Evolutionary conservation across 306 rosid genomes (phyloP).

Genomic region (Hylodesmum podocarpum): DNA sequence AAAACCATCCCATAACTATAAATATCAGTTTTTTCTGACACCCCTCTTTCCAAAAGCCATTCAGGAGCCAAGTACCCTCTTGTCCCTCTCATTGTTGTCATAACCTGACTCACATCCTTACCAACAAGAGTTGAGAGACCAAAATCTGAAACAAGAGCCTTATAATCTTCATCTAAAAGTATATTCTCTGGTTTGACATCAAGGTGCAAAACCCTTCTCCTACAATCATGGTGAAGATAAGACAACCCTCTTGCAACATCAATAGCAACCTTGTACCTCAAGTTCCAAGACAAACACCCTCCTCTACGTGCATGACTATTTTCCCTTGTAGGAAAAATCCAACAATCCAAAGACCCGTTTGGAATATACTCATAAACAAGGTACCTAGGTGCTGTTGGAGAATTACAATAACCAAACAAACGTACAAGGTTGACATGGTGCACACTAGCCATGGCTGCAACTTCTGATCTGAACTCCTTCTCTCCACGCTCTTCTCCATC

Average conservation of each 20-base stretch:
- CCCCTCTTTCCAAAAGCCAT: constrained; percentile 79
- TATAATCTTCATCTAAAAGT: constrained; percentile 65
- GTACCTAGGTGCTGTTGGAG: constrained; percentile 57
- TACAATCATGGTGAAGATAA: constrained; percentile 85
- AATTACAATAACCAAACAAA: constrained; percentile 66
- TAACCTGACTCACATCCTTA: constrained; percentile 61
- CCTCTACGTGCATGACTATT: constrained; percentile 22
- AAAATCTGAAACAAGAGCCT: constrained; percentile 67
- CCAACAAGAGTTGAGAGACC: constrained; percentile 84
- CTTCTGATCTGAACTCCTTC: constrained; percentile 79
- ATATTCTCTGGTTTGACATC: constrained; percentile 96
- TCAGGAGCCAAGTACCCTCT: constrained; percentile 94
- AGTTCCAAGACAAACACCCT: constrained; percentile 73
- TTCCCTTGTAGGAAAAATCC: constrained; percentile 66
- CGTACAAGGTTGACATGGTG: constrained; percentile 84
- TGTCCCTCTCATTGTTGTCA: constrained; percentile 81
- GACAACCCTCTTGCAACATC: constrained; percentile 79
- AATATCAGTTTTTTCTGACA: constrained; percentile 77
- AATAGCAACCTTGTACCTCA: constrained; percentile 63
- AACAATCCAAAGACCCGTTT: constrained; percentile 78
- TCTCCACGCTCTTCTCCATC: constrained; percentile 64
- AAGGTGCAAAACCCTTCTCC: constrained; percentile 74
- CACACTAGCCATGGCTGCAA: constrained; percentile 84
- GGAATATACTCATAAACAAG: constrained; percentile 71
- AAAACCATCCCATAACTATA: constrained; percentile 96